These are phyloP conservation scores for Gyrodon lividus DNA, from an alignment of 768 basidiomycete genomes.

Conservation along the genomic window DNA sequence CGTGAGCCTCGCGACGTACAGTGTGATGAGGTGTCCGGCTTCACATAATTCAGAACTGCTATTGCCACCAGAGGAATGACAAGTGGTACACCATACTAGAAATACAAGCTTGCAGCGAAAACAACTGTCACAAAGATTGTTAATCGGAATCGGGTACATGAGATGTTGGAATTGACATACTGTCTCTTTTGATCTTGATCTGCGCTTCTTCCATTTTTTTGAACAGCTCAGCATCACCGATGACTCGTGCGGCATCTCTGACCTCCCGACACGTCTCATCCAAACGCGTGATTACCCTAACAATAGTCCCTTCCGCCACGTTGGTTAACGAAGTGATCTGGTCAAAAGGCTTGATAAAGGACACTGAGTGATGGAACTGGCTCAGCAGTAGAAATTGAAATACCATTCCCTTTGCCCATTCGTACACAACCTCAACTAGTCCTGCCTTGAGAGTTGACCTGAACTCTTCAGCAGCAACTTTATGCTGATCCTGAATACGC, in stretches of 20 bases:
- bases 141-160: not conserved
- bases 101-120: conserved; percentile 86
- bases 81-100: conserved; percentile 40
- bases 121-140: conserved; percentile 51
- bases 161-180: conserved; percentile 49
- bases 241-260: conserved; percentile 93
- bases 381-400: conserved; percentile 18
- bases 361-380: not conserved
- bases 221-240: conserved; percentile 93
- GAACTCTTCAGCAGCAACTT: conserved; percentile 78
- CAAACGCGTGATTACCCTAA: conserved; percentile 90
- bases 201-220: conserved; percentile 98
- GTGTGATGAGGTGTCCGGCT: no score
- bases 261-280: conserved; percentile 98
- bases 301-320: conserved; percentile 95
- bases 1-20: no score
- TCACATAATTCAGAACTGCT: not conserved
- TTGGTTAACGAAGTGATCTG: conserved; percentile 93
- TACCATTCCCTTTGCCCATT: conserved; percentile 99
- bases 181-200: conserved; percentile 91
- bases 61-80: not conserved
- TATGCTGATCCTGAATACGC: conserved; percentile 74
- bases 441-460: conserved; percentile 84
- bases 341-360: conserved; percentile 75
- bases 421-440: conserved; percentile 94